These are phyloP conservation scores for Calonectria naviculata DNA, from an alignment of 2,329 filamentous ascomycete genomes.

Conservation along the genomic window DNA sequence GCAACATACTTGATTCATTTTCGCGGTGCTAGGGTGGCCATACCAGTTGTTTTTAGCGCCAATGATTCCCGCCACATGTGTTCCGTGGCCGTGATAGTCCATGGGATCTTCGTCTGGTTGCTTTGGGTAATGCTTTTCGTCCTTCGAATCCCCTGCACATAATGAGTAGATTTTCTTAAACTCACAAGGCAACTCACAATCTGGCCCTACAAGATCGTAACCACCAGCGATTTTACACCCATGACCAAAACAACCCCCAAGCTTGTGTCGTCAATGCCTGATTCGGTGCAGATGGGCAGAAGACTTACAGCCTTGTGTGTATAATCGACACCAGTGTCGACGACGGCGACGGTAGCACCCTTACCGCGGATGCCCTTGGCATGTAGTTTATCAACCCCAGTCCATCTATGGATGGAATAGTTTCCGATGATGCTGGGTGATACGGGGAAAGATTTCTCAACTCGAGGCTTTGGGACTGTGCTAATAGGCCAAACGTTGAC, in stretches of 20 bases:
- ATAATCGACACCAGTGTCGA: conserved; percentile 55
- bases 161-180: conserved; percentile 16
- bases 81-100: conserved; percentile 50
- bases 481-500: conserved; percentile 50
- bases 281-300: neutral
- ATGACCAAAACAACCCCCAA: conserved; percentile 53
- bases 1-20: neutral
- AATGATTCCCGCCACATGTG: conserved; percentile 60
- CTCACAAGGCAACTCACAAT: conserved; percentile 35
- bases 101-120: conserved; percentile 49
- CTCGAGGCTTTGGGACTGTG: conserved; percentile 37
- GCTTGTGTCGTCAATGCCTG: conserved; percentile 35
- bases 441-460: conserved; percentile 21
- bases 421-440: conserved; percentile 34
- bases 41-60: conserved; percentile 54
- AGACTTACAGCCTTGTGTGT: conserved; percentile 48
- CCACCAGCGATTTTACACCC: conserved; percentile 52
- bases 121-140: conserved; percentile 44
- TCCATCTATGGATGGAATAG: conserved; percentile 51
- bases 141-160: conserved; percentile 42
- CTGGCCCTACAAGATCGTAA: conserved; percentile 50
- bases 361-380: conserved; percentile 49
- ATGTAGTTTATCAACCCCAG: conserved; percentile 52
- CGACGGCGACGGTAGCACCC: conserved; percentile 51
- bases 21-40: neutral